phyloP scores from a whole-genome alignment of 176 grass and related monocot genomes.

The Carex scoparia region DNA sequence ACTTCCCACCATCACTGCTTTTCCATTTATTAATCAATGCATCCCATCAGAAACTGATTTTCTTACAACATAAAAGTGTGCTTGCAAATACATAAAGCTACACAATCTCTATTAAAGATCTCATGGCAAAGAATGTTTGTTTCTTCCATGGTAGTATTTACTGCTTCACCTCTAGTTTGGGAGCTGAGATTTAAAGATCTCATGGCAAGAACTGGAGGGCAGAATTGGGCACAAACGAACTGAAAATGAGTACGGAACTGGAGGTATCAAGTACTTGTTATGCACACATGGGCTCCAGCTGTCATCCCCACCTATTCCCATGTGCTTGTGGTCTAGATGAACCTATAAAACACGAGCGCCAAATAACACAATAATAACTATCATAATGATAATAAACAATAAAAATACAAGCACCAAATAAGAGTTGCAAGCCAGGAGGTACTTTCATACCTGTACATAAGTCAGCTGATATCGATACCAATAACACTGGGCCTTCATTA shows the following conservation, averaged over 20 bases:
- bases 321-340: slow-evolving; percentile 87
- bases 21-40: background rate
- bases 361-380: background rate
- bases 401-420: background rate
- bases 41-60: background rate
- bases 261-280: slow-evolving; percentile 62
- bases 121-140: too few relatives aligned
- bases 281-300: slow-evolving; percentile 82
- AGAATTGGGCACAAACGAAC: slow-evolving; percentile 47
- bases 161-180: background rate
- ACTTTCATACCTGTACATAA: background rate
- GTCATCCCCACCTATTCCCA: slow-evolving; percentile 85
- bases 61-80: background rate
- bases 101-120: background rate
- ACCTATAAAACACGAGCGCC: slow-evolving; percentile 41
- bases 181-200: slow-evolving; percentile 59
- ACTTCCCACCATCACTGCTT: too few relatives aligned
- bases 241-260: slow-evolving; percentile 57
- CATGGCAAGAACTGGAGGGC: slow-evolving; percentile 57
- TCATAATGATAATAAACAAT: background rate
- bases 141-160: background rate
- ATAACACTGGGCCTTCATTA: background rate
- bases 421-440: background rate
- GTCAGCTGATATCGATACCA: background rate
- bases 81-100: background rate